Evolutionary conservation across 2,329 filamentous ascomycete genomes (phyloP), one percentile per base, ranked within the genome.

Genomic region (Calonectria henricotiae): DNA sequence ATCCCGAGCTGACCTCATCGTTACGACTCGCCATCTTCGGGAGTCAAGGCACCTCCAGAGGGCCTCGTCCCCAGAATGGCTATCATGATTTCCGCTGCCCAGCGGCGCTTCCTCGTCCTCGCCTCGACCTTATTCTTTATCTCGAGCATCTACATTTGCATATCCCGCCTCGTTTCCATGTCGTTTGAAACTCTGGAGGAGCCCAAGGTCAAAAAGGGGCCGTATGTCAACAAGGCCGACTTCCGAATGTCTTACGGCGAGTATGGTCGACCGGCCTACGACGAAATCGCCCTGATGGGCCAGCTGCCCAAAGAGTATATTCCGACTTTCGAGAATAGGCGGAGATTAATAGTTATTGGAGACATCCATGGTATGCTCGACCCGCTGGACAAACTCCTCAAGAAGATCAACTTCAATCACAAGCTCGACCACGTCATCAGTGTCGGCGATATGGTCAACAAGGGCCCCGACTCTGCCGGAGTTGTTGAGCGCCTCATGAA

Each of bases 341-440:
- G 88, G 65, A 86, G 95, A 20, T 84, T 99, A 27, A 85, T 98
- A 39, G 86, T 98, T 71, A 86, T 98, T 39, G 96, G 96, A 65
- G 96, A 99, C 83, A 94, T 98, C 15, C 96, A 98, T 83, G 96
- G 96, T 60, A 96, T 96, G 85, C 90, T 90, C 75, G 80, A 88
- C 13, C 89, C 94, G 71, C 86, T 94, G 79, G 83, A 86, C 80
- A 79, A 86, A 17, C 86, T 98, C 13, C 87, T 98, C 30, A 80
- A 87, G 5, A 91, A 94, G 77, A 84, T 93, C 25, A 80, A 86
- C 17, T 96, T 94, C 23, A 47, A 92, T 69, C 39, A 65, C 2
- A 64, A 69, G 15, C 74, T 32, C 2, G 96, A 97, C 80, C 93
- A 96, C 78, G 83, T 97, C 44, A 86, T 98, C 23, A 86, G 96